phyloP scores from a whole-genome alignment of 805 yeast genomes.

The Candida boleticola region DNA sequence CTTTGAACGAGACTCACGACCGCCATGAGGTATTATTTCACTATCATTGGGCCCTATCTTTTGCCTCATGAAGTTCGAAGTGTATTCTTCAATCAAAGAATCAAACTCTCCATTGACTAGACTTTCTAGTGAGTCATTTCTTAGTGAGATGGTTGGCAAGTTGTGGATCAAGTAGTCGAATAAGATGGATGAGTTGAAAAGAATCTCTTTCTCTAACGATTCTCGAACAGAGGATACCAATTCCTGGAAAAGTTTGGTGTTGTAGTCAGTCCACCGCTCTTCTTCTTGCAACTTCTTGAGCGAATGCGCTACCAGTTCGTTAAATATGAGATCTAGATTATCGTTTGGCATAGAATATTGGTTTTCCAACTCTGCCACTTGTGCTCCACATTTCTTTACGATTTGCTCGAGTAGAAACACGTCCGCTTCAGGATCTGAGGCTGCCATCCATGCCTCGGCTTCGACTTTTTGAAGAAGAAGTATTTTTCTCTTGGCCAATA shows the following conservation, averaged over 20 bases:
- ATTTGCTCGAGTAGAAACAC: conserved; percentile 28
- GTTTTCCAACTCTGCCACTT: conserved; percentile 51
- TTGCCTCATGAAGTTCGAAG: conserved; percentile 27
- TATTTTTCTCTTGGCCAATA: conserved; percentile 47
- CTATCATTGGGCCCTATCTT: conserved; percentile 15
- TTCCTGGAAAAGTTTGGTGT: conserved; percentile 40
- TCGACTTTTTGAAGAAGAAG: conserved; percentile 44
- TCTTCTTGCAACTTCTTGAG: conserved; percentile 48
- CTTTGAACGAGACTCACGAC: conserved; percentile 9
- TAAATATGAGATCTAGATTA: conserved; percentile 52
- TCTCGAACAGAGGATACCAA: conserved; percentile 44
- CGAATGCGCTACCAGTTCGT: conserved; percentile 45
- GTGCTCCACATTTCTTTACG: conserved; percentile 33
- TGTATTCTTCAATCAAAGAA: conserved; percentile 25
- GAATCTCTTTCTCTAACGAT: conserved; percentile 50
- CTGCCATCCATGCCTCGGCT: conserved; percentile 11
- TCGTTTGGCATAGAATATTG: conserved; percentile 43
- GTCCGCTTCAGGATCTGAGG: not conserved
- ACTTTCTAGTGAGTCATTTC: conserved; percentile 13
- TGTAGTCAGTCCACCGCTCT: conserved; percentile 54
- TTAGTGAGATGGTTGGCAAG: conserved; percentile 8
- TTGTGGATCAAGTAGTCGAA: conserved; percentile 47
- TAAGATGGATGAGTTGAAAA: conserved; percentile 53
- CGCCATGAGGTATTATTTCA: no score
- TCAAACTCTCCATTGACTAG: conserved; percentile 37